Evolutionary conservation across 1,284 basidiomycete species (phyloP).

Genomic region (Porogramme epimiltina): DNA sequence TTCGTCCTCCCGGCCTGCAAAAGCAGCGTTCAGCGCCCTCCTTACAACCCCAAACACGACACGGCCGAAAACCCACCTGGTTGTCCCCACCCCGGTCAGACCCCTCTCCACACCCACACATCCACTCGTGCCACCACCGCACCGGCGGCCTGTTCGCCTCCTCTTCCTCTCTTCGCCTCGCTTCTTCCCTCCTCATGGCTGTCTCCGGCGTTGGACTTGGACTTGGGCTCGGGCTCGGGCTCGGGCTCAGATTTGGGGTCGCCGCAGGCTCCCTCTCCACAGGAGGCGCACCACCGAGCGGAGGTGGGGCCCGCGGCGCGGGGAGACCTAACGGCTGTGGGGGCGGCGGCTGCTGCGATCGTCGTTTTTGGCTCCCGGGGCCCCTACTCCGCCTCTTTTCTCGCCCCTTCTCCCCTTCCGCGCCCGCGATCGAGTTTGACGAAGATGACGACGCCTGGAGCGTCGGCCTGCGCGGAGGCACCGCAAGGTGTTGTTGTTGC

Average conservation of each 20-base stretch:
- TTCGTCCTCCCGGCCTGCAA: conserved; percentile 72
- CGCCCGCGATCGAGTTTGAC: neutral
- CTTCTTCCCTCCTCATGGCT: conserved; percentile 23
- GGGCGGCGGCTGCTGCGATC: conserved; percentile 36
- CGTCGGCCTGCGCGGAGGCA: conserved; percentile 22
- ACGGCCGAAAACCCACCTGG: conserved; percentile 51
- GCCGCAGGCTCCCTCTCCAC: neutral
- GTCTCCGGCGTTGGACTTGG: neutral
- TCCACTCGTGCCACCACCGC: conserved; percentile 84
- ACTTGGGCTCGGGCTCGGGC: neutral
- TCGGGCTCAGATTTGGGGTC: neutral
- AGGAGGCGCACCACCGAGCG: no score
- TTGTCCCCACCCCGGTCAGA: conserved; percentile 67
- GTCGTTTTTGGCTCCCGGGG: conserved; percentile 7
- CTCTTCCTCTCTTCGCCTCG: conserved; percentile 31
- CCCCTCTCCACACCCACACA: conserved; percentile 76
- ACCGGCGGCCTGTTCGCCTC: conserved; percentile 15
- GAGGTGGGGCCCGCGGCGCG: conserved; percentile 40
- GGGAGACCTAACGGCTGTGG: conserved; percentile 62
- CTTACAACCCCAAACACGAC: neutral
- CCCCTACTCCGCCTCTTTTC: no score
- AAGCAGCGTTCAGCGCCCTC: neutral
- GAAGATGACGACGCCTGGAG: conserved; percentile 24
- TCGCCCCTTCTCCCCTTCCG: neutral
- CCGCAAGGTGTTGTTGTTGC: neutral